Evolutionary conservation across 2,329 filamentous ascomycete genomes (phyloP).

Genomic region (Pleomassaria siparia): DNA sequence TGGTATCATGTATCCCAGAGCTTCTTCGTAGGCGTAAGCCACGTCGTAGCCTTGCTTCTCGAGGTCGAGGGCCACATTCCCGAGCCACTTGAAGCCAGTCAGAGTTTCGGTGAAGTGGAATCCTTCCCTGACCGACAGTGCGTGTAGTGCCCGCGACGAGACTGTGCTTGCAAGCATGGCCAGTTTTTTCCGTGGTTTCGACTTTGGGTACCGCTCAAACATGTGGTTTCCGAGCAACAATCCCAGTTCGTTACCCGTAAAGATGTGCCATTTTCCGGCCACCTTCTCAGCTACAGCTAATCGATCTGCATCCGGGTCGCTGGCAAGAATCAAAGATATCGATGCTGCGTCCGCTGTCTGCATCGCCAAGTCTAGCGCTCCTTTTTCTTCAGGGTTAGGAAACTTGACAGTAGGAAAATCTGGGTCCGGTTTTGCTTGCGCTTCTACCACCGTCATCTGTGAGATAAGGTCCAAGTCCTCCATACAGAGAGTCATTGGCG

Average conservation of each 20-base stretch:
- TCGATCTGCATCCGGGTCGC: conserved; percentile 67
- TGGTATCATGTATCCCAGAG: conserved; percentile 68
- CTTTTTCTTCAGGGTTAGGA: conserved; percentile 66
- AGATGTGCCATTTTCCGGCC: conserved; percentile 58
- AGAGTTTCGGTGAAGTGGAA: conserved; percentile 63
- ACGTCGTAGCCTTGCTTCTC: conserved; percentile 51
- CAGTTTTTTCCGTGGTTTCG: conserved; percentile 44
- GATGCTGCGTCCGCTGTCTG: conserved; percentile 54
- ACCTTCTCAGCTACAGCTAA: conserved; percentile 63
- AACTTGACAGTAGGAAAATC: conserved; percentile 66
- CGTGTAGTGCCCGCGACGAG: conserved; percentile 63
- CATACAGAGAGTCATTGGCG: conserved; percentile 48
- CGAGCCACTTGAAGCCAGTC: conserved; percentile 70
- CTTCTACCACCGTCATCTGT: conserved; percentile 51
- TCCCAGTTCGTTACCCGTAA: conserved; percentile 67
- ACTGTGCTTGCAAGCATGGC: conserved; percentile 65
- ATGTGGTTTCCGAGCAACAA: conserved; percentile 61
- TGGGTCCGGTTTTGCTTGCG: conserved; percentile 61
- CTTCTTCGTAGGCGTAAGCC: conserved; percentile 65
- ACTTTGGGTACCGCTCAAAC: conserved; percentile 49
- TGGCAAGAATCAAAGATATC: conserved; percentile 59
- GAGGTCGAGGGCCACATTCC: conserved; percentile 60
- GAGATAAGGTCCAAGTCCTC: conserved; percentile 43
- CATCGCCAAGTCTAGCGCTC: conserved; percentile 62
- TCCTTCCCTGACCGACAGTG: conserved; percentile 57